These are phyloP conservation scores for Hypoxylon lienhwacheense DNA, from an alignment of 495 filamentous ascomycete genomes.

Conservation along the genomic window DNA sequence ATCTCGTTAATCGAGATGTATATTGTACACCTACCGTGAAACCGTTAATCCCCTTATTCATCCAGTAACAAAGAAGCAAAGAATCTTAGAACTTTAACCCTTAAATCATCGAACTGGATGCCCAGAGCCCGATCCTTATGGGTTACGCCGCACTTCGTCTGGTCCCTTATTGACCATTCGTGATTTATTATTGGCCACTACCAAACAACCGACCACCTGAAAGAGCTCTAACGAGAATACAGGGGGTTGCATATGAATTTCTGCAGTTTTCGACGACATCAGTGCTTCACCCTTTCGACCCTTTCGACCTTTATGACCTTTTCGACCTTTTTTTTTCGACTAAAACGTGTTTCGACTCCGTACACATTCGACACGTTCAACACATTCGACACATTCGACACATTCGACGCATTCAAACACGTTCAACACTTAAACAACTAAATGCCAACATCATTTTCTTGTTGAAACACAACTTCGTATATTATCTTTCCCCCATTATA, in stretches of 20 bases:
- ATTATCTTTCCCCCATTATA: too few species aligned
- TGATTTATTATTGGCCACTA: too few species aligned
- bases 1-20: too few species aligned
- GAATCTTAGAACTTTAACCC: too few species aligned
- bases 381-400: too few species aligned
- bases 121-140: slow-evolving; percentile 29
- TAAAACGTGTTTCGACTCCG: slow-evolving; percentile 31
- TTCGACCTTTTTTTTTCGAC: too few species aligned
- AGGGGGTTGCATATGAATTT: slow-evolving; percentile 27
- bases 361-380: too few species aligned
- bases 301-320: too few species aligned
- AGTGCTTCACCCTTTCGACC: slow-evolving; percentile 30
- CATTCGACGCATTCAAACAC: too few species aligned
- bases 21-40: slow-evolving; percentile 18
- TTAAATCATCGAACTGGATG: slow-evolving; percentile 23
- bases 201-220: slow-evolving; percentile 15
- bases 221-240: slow-evolving; percentile 24
- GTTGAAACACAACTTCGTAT: slow-evolving; percentile 28
- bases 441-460: too few species aligned
- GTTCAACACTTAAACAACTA: too few species aligned
- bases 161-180: slow-evolving; percentile 21
- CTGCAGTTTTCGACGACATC: slow-evolving; percentile 32
- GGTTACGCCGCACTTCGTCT: slow-evolving; percentile 28
- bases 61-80: slow-evolving; percentile 21
- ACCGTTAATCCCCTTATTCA: slow-evolving; percentile 20